These are phyloP conservation scores for Lentinula guzmanii DNA, from an alignment of 768 basidiomycete genomes.

Conservation along the genomic window DNA sequence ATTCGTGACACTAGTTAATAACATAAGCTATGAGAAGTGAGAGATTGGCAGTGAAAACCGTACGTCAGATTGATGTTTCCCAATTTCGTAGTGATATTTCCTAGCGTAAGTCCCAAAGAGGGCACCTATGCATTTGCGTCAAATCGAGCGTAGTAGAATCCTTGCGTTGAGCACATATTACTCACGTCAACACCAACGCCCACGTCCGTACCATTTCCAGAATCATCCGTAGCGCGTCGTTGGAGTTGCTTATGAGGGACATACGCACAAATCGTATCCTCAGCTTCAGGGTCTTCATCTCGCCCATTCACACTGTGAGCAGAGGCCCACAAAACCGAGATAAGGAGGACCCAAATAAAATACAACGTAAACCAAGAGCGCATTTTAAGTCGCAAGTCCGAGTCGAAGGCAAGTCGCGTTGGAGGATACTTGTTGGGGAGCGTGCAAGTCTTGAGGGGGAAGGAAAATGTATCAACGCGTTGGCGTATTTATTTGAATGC, in stretches of 20 bases:
- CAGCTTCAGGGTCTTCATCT: constrained; percentile 2
- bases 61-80: constrained; percentile 15
- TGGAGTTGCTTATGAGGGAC: constrained; percentile 9
- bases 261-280: constrained; percentile 11
- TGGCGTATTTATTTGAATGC: too few relatives aligned
- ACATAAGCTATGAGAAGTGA: neutral
- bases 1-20: constrained; percentile 11
- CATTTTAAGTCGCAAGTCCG: neutral
- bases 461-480: too few relatives aligned
- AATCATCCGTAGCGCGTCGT: constrained; percentile 9
- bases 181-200: constrained; percentile 11
- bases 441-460: too few relatives aligned
- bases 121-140: constrained; percentile 6
- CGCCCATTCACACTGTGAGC: constrained; percentile 1
- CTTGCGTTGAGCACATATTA: neutral
- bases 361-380: neutral
- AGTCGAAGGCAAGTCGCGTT: neutral
- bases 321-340: neutral
- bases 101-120: constrained; percentile 10
- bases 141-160: neutral
- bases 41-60: neutral
- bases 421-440: too few relatives aligned
- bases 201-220: neutral
- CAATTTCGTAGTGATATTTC: constrained; percentile 14
- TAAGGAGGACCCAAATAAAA: constrained; percentile 1